Conservation (phyloP, 1,284 basidiomycete species). For the Trametes pubescens region DNA sequence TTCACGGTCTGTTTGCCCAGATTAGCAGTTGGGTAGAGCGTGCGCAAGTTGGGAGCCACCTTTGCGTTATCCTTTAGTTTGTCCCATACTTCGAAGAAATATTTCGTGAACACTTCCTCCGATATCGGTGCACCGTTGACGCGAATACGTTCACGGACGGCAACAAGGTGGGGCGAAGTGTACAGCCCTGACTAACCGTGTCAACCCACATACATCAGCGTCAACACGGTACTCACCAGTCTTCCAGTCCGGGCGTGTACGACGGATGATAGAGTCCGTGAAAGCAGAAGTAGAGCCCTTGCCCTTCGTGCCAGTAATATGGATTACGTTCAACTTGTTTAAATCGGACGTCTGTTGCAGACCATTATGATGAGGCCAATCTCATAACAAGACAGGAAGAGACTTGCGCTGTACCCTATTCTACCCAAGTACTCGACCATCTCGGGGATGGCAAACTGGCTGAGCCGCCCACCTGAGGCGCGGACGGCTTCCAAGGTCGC, state of each 20-base stretch:
- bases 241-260: conserved; percentile 72
- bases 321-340: conserved; percentile 91
- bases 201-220: not conserved
- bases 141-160: conserved; percentile 95
- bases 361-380: conserved; percentile 24
- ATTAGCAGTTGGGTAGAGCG: conserved; percentile 18
- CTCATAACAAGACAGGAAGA: conserved; percentile 10
- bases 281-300: conserved; percentile 99
- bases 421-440: conserved; percentile 91
- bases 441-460: conserved; percentile 82
- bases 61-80: conserved; percentile 73
- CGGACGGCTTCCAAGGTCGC: conserved; percentile 88
- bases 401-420: conserved; percentile 86
- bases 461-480: conserved; percentile 76
- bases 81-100: conserved; percentile 99
- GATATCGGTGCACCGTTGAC: conserved; percentile 92
- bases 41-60: conserved; percentile 48
- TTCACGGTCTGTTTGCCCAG: conserved; percentile 54
- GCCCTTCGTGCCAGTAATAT: conserved; percentile 98
- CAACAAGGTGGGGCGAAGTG: conserved; percentile 96
- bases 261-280: conserved; percentile 77
- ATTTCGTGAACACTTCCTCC: conserved; percentile 88
- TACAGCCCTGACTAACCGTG: conserved; percentile 73
- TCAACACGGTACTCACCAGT: conserved; percentile 58
- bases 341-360: conserved; percentile 76